Base-by-base conservation (phyloP, 1,284 basidiomycete species). In the Ustilago loliicola region DNA sequence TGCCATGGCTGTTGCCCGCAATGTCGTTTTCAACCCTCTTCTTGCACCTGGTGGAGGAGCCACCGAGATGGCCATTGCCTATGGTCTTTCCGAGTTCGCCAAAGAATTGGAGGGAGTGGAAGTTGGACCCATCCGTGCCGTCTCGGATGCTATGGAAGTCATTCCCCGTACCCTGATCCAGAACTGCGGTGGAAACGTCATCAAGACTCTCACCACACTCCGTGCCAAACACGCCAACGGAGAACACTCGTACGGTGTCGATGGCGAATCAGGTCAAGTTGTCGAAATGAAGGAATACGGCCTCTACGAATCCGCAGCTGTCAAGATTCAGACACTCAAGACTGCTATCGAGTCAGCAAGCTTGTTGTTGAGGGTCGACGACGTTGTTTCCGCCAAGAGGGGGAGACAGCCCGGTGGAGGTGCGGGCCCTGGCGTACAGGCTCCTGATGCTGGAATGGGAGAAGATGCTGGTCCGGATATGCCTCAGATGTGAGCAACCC, bases 321-420 rank as follows among this genome's bases (percentile, higher is more conserved):
- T 99, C 83, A 98, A 98, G 90, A 93, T 97, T 58, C 96, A 98
- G 89, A 98, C 93, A 21, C 89, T 98, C 85, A 98, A 99, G 90
- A 99, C 96, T 11, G 96, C 96, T 19, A 93, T 98, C 80, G 95
- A 98, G 91, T 93, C 93, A 47, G 93, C 96, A 0, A 93, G 94
- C 17, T 91, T 98, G 88, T 88, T 98, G 13, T 90, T 98, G 17
- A 92, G 96, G 40, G 95, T 98, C 2, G 96, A 98, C 86, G 95
- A 98, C 84, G 94, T 97, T 61, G 94, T 96, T 13, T 93, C 93
- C 80, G 95, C 94, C n/a, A 83, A 75, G 63, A 56, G 76, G 27
- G 70, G 61, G 3, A 61, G 72, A n/a, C 76, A 78, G 45, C 4
- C 67, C 0, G 76, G 76, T 13, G 76, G 76, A 11, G 76, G 76